Evolutionary conservation across 768 basidiomycete species (phyloP).

Genomic region (Tremella yokohamensis): DNA sequence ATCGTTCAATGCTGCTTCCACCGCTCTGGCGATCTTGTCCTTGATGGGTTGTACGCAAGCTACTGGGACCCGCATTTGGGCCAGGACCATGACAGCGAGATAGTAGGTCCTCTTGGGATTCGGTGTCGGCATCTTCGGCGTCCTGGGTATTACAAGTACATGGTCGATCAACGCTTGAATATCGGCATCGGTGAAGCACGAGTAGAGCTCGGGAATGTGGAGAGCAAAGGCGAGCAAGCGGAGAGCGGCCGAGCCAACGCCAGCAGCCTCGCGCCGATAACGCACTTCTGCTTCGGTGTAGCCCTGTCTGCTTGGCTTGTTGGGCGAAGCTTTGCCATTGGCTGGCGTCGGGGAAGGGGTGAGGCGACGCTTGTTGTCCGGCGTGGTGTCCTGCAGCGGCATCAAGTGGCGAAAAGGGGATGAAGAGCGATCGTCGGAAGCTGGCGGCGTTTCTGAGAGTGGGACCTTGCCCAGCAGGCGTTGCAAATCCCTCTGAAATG

Average conservation of each 20-base stretch:
- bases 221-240: conserved; percentile 38
- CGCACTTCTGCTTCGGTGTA: conserved; percentile 48
- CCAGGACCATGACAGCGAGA: conserved; percentile 39
- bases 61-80: conserved; percentile 35
- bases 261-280: conserved; percentile 44
- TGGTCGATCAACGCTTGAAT: conserved; percentile 33
- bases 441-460: conserved; percentile 8
- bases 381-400: conserved; percentile 23
- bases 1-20: conserved; percentile 35
- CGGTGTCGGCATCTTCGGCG: conserved; percentile 44
- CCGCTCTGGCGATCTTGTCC: conserved; percentile 38
- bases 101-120: conserved; percentile 47
- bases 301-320: conserved; percentile 31
- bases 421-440: conserved; percentile 7
- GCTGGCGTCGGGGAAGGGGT: conserved; percentile 23
- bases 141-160: conserved; percentile 42
- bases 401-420: conserved; percentile 28
- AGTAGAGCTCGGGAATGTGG: conserved; percentile 25
- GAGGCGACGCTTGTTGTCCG: conserved; percentile 13
- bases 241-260: conserved; percentile 41
- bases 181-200: conserved; percentile 43
- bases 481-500: conserved; percentile 41
- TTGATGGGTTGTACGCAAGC: conserved; percentile 33
- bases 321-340: conserved; percentile 13
- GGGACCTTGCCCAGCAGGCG: conserved; percentile 36